Base-by-base conservation (phyloP, 257 asterid genomes). In the Osmanthus fragrans region DNA sequence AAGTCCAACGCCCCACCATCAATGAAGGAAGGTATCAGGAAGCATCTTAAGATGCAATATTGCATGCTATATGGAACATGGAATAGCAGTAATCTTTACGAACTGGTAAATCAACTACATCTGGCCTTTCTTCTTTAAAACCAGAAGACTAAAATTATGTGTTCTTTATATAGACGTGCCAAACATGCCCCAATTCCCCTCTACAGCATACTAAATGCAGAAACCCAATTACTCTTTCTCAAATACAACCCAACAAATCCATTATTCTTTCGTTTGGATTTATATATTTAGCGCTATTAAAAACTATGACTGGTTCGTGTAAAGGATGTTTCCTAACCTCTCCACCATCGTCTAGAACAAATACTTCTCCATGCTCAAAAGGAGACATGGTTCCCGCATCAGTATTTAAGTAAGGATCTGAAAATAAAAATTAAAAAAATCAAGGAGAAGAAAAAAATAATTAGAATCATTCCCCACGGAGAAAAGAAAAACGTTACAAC, bases 381-480 rank as follows among this genome's bases (percentile, higher is more conserved):
- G 98, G 98, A 25, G 98, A 94, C 98, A 94, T 94, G 37, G 97
- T 94, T 79, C 98, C 98, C 75, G 97, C 98, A 88, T 94, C 98
- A 2, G 89, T 88, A 79, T 92, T 94, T 85, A 94, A 81, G 85
- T 94, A 94, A 86, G 98, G 98, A 88, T 94, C 98, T 94, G 89
- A 72, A 83, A 40, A 60, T 40, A 21, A 63, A 33, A 36, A 18
- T 33, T 25, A 25, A 25, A 25, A 25, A 25, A 21, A 73, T 5
- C 33, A 40, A 39, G 32, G 60, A 30, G 40, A 2, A 30, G 4
- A 34, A 30, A 49, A 18, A 12, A 30, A 56, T 3, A 70, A 54
- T 4, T 65, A 74, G 45, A 60, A 47, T 47, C 29, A 67, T 73
- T 42, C 29, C 64, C 42, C 13, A 45, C 45, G 54, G 51, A 29